Evolutionary conservation across 768 basidiomycete genomes (phyloP).

Genomic region (Mycena floridula): DNA sequence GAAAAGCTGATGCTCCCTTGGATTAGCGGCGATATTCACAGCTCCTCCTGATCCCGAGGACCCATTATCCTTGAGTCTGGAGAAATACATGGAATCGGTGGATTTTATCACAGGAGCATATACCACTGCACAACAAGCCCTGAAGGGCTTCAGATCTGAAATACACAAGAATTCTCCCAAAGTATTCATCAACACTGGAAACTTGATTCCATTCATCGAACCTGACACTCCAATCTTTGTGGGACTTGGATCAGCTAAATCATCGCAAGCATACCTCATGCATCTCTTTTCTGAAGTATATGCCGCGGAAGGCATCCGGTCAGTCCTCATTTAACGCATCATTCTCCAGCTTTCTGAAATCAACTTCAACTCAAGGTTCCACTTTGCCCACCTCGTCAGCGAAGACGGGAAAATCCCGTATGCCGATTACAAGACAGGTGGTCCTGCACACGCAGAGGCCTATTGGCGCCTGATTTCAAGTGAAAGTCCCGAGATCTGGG

Average conservation of each 20-base stretch:
- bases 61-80: constrained; percentile 17
- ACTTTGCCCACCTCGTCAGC: constrained; percentile 21
- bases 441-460: constrained; percentile 19
- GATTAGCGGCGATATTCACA: too few species aligned
- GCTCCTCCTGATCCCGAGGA: constrained; percentile 13
- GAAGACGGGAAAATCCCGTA: constrained; percentile 10
- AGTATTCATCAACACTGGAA: constrained; percentile 26
- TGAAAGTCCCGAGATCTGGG: background rate
- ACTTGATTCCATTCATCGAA: constrained; percentile 18
- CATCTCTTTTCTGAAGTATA: constrained; percentile 16
- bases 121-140: constrained; percentile 20
- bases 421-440: constrained; percentile 16
- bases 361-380: too few species aligned
- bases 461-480: constrained; percentile 18
- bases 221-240: constrained; percentile 5
- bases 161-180: constrained; percentile 19
- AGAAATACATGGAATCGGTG: constrained; percentile 11
- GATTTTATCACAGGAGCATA: constrained; percentile 14
- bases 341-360: background rate
- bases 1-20: too few species aligned
- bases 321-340: background rate
- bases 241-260: constrained; percentile 19
- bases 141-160: constrained; percentile 17
- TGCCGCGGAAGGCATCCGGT: constrained; percentile 15
- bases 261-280: constrained; percentile 13